Evolutionary conservation across 2,329 filamentous ascomycete genomes (phyloP), one percentile per base, ranked within the genome.

Genomic region (Pseudopithomyces maydicus): DNA sequence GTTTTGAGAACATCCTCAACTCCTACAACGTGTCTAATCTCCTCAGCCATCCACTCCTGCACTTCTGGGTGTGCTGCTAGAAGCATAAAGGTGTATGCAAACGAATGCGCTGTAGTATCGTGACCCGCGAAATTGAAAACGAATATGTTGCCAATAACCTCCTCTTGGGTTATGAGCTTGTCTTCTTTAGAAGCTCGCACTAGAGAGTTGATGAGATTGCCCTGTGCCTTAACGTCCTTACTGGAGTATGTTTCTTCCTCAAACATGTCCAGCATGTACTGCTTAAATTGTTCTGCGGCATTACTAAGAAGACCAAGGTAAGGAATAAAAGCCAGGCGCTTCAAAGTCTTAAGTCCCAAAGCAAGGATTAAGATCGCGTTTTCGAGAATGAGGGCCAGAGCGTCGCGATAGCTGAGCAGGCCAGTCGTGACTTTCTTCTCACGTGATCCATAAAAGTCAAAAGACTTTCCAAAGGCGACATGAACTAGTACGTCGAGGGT

Each of bases 41-140:
- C 81, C 50, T 81, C 74, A 0, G 70, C 63, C 0, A 81, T 50
- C 80, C 79, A 83, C 6, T 78, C 73, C 55, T 84, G 81, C 1
- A 80, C 74, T 2, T 76, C 66, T 0, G 77, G 79, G 38, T 81
- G 60, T 0, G 74, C 73, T 1, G 81, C 80, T 1, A 84, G 68
- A 15, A 81, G 77, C 15, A 77, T 66, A 1, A 82, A 62, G 1
- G 77, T 69, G 51, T 77, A 82, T 0, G 75, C 74, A 8, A 83
- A 61, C 0, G 77, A 76, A 23, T 80, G 76, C 1, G 81, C 77
- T 0, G 80, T 81, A 0, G 81, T 83, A 55, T 84, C 81, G 54
- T 83, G 80, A 0, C 82, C 82, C 0, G 82, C 82, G 46, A 84
- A 73, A 45, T 79, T 82, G 59, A 82, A 76, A 1, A 79, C 69